These are phyloP conservation scores for Colletotrichum sp. DNA, from an alignment of 2,329 filamentous ascomycete species.

Conservation along the genomic window DNA sequence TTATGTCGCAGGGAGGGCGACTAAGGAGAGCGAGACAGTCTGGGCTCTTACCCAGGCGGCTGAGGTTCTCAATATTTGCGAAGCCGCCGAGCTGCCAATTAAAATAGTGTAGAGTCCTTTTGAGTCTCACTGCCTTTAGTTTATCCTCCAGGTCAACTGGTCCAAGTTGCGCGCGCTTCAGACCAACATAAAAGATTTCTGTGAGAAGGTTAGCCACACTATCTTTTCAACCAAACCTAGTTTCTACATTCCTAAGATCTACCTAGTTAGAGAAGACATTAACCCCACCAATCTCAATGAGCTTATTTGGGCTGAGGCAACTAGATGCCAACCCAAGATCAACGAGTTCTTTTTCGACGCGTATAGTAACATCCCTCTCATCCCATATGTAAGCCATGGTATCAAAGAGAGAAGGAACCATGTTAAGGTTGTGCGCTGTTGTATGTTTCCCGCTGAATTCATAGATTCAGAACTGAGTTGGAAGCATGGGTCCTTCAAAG, in stretches of 20 bases:
- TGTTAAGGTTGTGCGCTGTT: slow-evolving; percentile 52
- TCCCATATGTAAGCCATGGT: slow-evolving; percentile 50
- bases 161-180: slow-evolving; percentile 60
- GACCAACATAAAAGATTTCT: slow-evolving; percentile 44
- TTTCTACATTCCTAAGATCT: slow-evolving; percentile 45
- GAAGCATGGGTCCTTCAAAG: slow-evolving; percentile 33
- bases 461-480: slow-evolving; percentile 33
- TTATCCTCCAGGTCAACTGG: slow-evolving; percentile 60
- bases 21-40: not conserved
- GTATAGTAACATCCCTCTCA: slow-evolving; percentile 43
- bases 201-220: slow-evolving; percentile 43
- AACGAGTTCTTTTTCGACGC: slow-evolving; percentile 51
- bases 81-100: not conserved
- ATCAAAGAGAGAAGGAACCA: slow-evolving; percentile 24
- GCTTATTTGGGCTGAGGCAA: slow-evolving; percentile 53
- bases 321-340: slow-evolving; percentile 46
- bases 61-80: not conserved
- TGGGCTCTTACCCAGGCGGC: not conserved
- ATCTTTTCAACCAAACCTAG: slow-evolving; percentile 46
- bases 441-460: slow-evolving; percentile 46
- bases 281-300: slow-evolving; percentile 49
- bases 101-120: slow-evolving; percentile 28
- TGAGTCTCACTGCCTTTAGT: slow-evolving; percentile 44
- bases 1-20: slow-evolving; percentile 41
- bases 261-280: slow-evolving; percentile 53